Evolutionary conservation across 2,329 filamentous ascomycete genomes (phyloP).

Genomic region (Knoxdaviesia capensis): DNA sequence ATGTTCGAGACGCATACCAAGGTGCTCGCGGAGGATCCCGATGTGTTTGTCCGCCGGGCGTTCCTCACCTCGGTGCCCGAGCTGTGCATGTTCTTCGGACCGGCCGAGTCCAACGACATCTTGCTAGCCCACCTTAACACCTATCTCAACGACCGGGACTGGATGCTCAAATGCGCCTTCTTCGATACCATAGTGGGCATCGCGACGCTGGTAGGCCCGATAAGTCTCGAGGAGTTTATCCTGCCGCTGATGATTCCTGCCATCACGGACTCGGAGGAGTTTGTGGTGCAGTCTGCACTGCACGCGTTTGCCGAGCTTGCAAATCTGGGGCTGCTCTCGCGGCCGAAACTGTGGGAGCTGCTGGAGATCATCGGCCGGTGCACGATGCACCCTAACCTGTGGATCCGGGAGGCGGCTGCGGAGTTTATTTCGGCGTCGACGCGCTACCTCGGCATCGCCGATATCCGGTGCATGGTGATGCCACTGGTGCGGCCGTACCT

Average conservation of each 20-base stretch:
- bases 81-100: constrained; percentile 87
- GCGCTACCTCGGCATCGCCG: constrained; percentile 56
- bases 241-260: constrained; percentile 91
- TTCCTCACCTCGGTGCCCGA: constrained; percentile 84
- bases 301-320: constrained; percentile 79
- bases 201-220: constrained; percentile 72
- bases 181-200: constrained; percentile 92
- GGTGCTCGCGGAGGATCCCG: constrained; percentile 66
- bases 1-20: constrained; percentile 82
- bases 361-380: constrained; percentile 69
- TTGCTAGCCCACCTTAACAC: constrained; percentile 91
- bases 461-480: constrained; percentile 63
- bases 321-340: constrained; percentile 68
- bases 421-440: constrained; percentile 66
- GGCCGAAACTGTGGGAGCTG: constrained; percentile 70
- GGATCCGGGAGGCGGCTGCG: constrained; percentile 79
- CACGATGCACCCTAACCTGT: constrained; percentile 81
- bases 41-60: constrained; percentile 70
- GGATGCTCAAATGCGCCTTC: constrained; percentile 91
- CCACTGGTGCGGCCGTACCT: constrained; percentile 69
- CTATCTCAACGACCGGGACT: constrained; percentile 89
- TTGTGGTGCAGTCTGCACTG: constrained; percentile 78
- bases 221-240: constrained; percentile 84
- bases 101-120: constrained; percentile 84
- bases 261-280: constrained; percentile 79